These are phyloP conservation scores for Ganoderma resinaceum DNA, from an alignment of 1,284 basidiomycete species.

Conservation along the genomic window DNA sequence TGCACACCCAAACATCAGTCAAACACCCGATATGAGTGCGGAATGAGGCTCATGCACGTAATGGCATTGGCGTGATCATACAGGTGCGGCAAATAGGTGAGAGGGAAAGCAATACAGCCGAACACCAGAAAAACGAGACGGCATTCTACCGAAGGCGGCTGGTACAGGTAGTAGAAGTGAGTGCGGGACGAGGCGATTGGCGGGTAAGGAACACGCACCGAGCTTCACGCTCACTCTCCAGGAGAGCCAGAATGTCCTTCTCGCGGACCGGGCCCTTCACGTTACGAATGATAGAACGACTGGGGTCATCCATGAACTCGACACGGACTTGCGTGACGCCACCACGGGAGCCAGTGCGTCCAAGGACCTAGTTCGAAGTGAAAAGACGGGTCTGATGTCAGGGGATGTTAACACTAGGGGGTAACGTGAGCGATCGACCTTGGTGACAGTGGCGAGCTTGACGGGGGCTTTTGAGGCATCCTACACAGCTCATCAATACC, in stretches of 20 bases:
- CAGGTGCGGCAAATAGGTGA: slow-evolving; percentile 38
- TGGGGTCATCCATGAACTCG: slow-evolving; percentile 98
- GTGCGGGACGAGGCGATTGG: background rate
- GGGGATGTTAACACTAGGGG: slow-evolving; percentile 1
- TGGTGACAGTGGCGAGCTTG: slow-evolving; percentile 96
- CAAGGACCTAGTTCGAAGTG: slow-evolving; percentile 77
- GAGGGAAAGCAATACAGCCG: slow-evolving; percentile 28
- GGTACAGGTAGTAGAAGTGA: slow-evolving; percentile 17
- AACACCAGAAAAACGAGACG: slow-evolving; percentile 22
- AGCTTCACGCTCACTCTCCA: slow-evolving; percentile 99
- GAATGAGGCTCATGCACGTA: slow-evolving; percentile 33
- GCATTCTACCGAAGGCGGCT: slow-evolving; percentile 52
- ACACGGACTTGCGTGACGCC: slow-evolving; percentile 99
- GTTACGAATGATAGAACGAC: slow-evolving; percentile 98
- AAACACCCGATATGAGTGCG: background rate
- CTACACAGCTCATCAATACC: slow-evolving; percentile 43
- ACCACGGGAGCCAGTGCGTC: slow-evolving; percentile 98
- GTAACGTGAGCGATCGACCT: slow-evolving; percentile 58
- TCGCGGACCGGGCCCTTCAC: slow-evolving; percentile 98
- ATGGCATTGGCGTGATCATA: slow-evolving; percentile 43
- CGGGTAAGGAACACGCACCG: slow-evolving; percentile 69
- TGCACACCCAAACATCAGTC: background rate
- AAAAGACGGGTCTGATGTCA: slow-evolving; percentile 12
- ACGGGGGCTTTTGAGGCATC: slow-evolving; percentile 90
- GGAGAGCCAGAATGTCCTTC: slow-evolving; percentile 96